These are phyloP conservation scores for Talaromyces funiculosus DNA, from an alignment of 2,329 filamentous ascomycete species.

Conservation along the genomic window DNA sequence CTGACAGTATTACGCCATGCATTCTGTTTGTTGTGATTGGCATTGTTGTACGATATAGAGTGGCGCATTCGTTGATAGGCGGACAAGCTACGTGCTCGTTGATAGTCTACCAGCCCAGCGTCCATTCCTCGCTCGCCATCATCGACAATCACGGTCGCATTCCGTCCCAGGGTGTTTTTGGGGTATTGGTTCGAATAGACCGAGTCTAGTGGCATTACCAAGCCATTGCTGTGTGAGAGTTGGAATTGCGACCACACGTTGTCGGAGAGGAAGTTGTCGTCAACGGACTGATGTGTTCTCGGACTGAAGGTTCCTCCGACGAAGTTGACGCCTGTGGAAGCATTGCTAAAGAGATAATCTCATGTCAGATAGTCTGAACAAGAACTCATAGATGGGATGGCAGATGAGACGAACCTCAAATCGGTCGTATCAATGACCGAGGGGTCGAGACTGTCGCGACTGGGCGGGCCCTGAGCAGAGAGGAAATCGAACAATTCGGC, in stretches of 20 bases:
- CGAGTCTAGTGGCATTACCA: slow-evolving; percentile 29
- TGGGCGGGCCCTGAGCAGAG: slow-evolving; percentile 26
- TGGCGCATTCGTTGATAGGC: slow-evolving; percentile 11
- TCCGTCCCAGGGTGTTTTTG: slow-evolving; percentile 24
- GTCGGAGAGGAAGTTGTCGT: slow-evolving; percentile 34
- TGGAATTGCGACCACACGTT: slow-evolving; percentile 36
- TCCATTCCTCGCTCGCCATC: slow-evolving; percentile 21
- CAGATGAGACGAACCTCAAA: slow-evolving; percentile 23
- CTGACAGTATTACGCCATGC: slow-evolving; percentile 12
- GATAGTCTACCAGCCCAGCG: slow-evolving; percentile 4
- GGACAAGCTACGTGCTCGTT: slow-evolving; percentile 4
- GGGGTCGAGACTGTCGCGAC: slow-evolving; percentile 17
- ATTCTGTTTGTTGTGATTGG: neutral
- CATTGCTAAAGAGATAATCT: slow-evolving; percentile 21
- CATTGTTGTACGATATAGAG: slow-evolving; percentile 5
- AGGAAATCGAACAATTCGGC: slow-evolving; percentile 31
- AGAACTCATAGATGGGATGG: neutral
- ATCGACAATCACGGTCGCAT: slow-evolving; percentile 33
- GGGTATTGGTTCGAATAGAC: slow-evolving; percentile 29
- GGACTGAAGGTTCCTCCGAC: slow-evolving; percentile 33
- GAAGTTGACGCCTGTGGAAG: slow-evolving; percentile 27
- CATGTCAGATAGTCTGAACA: neutral
- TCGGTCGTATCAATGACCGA: slow-evolving; percentile 24
- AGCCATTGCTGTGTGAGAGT: slow-evolving; percentile 28
- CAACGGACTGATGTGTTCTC: slow-evolving; percentile 31